Conservation (phyloP, 2,329 filamentous ascomycete genomes). For the Hypoxylon rubiginosum region DNA sequence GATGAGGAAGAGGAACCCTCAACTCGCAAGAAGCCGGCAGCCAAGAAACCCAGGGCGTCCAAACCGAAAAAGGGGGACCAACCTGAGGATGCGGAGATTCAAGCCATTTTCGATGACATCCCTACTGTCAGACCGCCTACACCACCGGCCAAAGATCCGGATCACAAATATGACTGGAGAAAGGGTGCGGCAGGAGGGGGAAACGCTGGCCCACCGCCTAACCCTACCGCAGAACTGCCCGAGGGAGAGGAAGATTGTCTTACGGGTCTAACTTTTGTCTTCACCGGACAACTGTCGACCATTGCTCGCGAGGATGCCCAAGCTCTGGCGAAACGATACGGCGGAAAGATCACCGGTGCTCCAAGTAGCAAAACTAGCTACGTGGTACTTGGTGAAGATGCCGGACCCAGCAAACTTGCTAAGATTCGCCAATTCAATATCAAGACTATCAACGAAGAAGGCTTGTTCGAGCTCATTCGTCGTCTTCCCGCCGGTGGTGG, state of each 20-base stretch:
- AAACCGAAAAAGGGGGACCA: conserved; percentile 74
- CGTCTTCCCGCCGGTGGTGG: conserved; percentile 88
- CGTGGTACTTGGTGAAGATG: conserved; percentile 90
- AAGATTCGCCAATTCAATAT: conserved; percentile 85
- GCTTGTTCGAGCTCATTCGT: conserved; percentile 87
- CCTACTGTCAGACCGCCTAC: conserved; percentile 85
- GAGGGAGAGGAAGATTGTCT: conserved; percentile 90
- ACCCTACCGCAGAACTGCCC: conserved; percentile 75
- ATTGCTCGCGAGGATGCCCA: conserved; percentile 89
- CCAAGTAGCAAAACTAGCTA: conserved; percentile 96
- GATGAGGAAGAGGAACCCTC: conserved; percentile 67
- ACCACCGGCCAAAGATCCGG: conserved; percentile 79
- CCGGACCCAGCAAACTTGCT: conserved; percentile 90
- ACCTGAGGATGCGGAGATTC: conserved; percentile 77
- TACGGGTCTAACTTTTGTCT: conserved; percentile 91
- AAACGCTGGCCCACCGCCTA: conserved; percentile 73
- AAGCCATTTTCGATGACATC: conserved; percentile 90
- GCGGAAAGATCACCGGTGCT: conserved; percentile 86
- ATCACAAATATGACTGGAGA: conserved; percentile 84
- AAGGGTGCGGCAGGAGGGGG: conserved; percentile 70
- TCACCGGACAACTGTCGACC: conserved; percentile 87
- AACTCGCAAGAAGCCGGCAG: conserved; percentile 66
- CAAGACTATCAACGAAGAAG: conserved; percentile 95
- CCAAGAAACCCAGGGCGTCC: conserved; percentile 70
- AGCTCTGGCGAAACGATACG: conserved; percentile 90